A percentile compares a stretch with the other conserved stretches of the same genome.
Conservation (phyloP, 2,329 filamentous ascomycete species). For the Pseudocercospora fuligena region DNA sequence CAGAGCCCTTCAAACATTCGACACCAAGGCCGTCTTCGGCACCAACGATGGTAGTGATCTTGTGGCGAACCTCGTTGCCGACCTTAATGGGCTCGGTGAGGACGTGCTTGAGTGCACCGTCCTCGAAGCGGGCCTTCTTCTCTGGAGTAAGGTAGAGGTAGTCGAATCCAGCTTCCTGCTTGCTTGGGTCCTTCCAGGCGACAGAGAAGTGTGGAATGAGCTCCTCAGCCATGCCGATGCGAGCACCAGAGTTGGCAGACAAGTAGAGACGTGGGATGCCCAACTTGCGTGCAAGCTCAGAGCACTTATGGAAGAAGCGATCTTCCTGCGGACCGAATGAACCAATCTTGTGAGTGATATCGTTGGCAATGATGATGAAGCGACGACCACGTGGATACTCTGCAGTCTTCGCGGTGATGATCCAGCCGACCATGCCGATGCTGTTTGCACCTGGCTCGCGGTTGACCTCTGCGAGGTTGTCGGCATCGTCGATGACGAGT, state of each 20-base stretch:
- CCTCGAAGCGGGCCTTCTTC: conserved; percentile 84
- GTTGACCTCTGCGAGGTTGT: conserved; percentile 89
- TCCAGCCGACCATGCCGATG: conserved; percentile 98
- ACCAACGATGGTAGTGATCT: conserved; percentile 92
- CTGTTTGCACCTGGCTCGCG: conserved; percentile 94
- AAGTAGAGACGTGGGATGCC: conserved; percentile 97
- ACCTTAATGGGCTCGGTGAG: conserved; percentile 87
- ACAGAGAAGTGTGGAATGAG: conserved; percentile 96
- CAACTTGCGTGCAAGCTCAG: conserved; percentile 88
- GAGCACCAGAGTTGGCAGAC: conserved; percentile 97
- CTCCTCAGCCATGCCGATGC: conserved; percentile 94
- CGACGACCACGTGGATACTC: conserved; percentile 92
- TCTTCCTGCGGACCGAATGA: conserved; percentile 97
- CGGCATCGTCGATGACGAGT: conserved; percentile 90
- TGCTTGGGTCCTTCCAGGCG: conserved; percentile 85
- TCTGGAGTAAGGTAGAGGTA: conserved; percentile 93
- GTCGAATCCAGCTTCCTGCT: conserved; percentile 89
- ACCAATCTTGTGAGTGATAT: conserved; percentile 99
- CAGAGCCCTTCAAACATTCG: conserved; percentile 94
- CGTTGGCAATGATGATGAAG: conserved; percentile 97
- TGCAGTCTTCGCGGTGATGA: conserved; percentile 90
- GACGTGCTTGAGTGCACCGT: conserved; percentile 73
- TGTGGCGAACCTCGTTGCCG: conserved; percentile 86
- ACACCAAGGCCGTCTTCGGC: conserved; percentile 96
- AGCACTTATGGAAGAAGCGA: conserved; percentile 99